Percentiles rank a stretch among this genome's conserved stretches.
Conservation (phyloP, 176 grass and related monocot species). For the Poa annua region DNA sequence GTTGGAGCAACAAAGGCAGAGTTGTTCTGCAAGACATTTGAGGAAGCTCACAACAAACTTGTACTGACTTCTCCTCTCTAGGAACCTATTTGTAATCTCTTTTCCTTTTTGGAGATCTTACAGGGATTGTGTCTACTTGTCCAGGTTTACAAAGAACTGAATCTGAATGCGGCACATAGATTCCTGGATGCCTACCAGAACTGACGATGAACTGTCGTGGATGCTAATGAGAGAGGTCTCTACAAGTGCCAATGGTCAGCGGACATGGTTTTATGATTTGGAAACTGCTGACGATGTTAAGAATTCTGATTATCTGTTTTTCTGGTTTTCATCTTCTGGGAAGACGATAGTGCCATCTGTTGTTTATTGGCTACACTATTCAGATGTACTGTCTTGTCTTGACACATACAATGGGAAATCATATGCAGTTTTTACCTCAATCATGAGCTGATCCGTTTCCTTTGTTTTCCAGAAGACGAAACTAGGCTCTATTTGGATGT, state of each 20-base stretch:
- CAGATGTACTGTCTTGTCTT: neutral
- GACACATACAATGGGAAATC: neutral
- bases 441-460: neutral
- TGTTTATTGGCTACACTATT: neutral
- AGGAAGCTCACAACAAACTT: conserved; percentile 73
- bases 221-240: conserved; percentile 8
- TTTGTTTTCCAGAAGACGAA: neutral
- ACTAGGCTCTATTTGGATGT: no score
- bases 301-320: conserved; percentile 18
- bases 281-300: neutral
- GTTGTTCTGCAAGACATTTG: conserved; percentile 75
- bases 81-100: neutral
- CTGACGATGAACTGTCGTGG: conserved; percentile 25
- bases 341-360: neutral
- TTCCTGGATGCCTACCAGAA: conserved; percentile 58
- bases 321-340: neutral
- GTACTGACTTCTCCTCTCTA: conserved; percentile 40
- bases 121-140: conserved; percentile 15
- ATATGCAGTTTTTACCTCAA: neutral
- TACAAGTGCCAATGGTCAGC: neutral
- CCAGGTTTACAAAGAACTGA: conserved; percentile 88
- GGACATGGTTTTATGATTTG: neutral
- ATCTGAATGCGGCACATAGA: conserved; percentile 65
- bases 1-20: conserved; percentile 72
- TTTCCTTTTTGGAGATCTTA: neutral